phyloP scores from a whole-genome alignment of 2,329 filamentous ascomycete genomes.

The Rhynchosporium secalis region DNA sequence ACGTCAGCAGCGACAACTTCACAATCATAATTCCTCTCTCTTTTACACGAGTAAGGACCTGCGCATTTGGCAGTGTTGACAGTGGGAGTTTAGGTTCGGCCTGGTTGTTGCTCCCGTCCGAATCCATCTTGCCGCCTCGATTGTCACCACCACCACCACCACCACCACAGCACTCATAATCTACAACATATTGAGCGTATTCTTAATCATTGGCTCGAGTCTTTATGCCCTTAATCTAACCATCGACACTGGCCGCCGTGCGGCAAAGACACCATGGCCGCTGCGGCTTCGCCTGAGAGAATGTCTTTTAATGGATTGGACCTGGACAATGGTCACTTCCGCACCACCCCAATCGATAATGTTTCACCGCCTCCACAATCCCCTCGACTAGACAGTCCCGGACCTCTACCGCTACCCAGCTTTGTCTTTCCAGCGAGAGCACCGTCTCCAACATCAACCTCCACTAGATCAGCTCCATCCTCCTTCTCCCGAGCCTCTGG shows the following conservation, averaged over 20 bases:
- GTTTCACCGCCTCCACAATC: slow-evolving; percentile 14
- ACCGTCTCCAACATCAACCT: slow-evolving; percentile 13
- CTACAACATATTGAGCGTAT: neutral
- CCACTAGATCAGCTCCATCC: slow-evolving; percentile 27
- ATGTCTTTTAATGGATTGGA: slow-evolving; percentile 26
- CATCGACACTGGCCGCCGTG: slow-evolving; percentile 24
- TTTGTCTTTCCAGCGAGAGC: slow-evolving; percentile 34
- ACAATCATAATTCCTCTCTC: neutral
- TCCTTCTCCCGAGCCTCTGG: slow-evolving; percentile 47
- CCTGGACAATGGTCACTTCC: slow-evolving; percentile 19
- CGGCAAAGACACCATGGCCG: slow-evolving; percentile 29
- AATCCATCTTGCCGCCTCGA: neutral
- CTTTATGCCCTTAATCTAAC: slow-evolving; percentile 23
- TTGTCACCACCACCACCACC: neutral
- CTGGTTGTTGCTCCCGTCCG: neutral
- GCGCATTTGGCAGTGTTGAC: neutral
- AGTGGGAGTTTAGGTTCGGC: slow-evolving; percentile 11
- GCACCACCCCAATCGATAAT: slow-evolving; percentile 7
- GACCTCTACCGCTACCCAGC: slow-evolving; percentile 31
- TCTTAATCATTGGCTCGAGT: slow-evolving; percentile 9
- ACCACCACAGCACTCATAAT: neutral
- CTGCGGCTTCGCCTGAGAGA: slow-evolving; percentile 19
- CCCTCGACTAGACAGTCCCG: slow-evolving; percentile 20
- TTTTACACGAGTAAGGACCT: neutral
- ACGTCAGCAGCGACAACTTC: slow-evolving; percentile 17